These are phyloP conservation scores for Phaeosphaeriaceae sp. DNA, from an alignment of 2,329 filamentous ascomycete genomes.

Conservation along the genomic window DNA sequence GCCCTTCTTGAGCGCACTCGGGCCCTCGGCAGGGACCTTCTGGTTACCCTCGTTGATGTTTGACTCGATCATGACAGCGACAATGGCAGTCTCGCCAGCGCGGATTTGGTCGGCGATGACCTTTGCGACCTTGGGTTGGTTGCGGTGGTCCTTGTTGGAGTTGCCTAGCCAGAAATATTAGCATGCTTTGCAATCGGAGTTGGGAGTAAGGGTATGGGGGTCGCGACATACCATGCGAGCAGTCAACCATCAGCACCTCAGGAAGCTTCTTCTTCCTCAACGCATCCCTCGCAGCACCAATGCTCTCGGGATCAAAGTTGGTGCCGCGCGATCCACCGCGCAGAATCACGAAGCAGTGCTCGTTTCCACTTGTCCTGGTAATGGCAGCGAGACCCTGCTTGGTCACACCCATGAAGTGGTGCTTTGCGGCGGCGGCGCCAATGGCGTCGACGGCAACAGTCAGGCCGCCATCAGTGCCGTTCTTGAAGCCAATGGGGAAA, in stretches of 20 bases:
- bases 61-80: slow-evolving; percentile 99
- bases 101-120: slow-evolving; percentile 83
- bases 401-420: slow-evolving; percentile 98
- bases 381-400: slow-evolving; percentile 97
- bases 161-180: slow-evolving; percentile 68
- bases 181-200: neutral
- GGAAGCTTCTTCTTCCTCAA: slow-evolving; percentile 83
- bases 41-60: slow-evolving; percentile 84
- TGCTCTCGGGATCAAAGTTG: slow-evolving; percentile 88
- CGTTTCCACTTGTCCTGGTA: slow-evolving; percentile 89
- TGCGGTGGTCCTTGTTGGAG: slow-evolving; percentile 96
- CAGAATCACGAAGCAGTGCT: slow-evolving; percentile 96
- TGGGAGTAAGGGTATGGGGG: neutral
- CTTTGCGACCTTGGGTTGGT: slow-evolving; percentile 92
- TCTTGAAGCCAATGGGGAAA: slow-evolving; percentile 99
- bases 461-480: slow-evolving; percentile 92
- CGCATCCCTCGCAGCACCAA: slow-evolving; percentile 78
- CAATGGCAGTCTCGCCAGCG: slow-evolving; percentile 84
- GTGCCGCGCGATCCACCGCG: slow-evolving; percentile 90
- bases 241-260: slow-evolving; percentile 96
- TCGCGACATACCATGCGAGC: slow-evolving; percentile 80
- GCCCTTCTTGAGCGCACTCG: slow-evolving; percentile 79
- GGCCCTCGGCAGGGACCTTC: slow-evolving; percentile 86
- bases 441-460: slow-evolving; percentile 95
- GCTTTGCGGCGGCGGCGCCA: slow-evolving; percentile 77